Percentiles rank a stretch among this genome's conserved stretches.
Evolutionary conservation across 208 protist species (phyloP).

Genomic region (Leishmania amazonensis): DNA sequence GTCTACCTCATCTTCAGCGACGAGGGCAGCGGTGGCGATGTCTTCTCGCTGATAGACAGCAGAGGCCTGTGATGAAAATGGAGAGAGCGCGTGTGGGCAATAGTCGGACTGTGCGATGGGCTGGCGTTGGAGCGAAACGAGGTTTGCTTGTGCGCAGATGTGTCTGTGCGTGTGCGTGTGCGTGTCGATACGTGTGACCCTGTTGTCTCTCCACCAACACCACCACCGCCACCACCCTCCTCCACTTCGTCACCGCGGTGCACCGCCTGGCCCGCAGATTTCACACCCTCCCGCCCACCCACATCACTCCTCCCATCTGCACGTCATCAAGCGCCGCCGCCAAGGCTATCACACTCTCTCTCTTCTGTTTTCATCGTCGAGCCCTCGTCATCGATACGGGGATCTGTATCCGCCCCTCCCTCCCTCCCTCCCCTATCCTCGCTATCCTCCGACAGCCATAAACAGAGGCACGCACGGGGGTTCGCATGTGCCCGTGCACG

Average conservation of each 20-base stretch:
- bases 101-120: not conserved
- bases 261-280: no score
- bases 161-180: not conserved
- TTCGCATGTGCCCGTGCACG: not conserved
- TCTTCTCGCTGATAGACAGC: slow-evolving; percentile 9
- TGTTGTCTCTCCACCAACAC: not conserved
- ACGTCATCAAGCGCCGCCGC: not conserved
- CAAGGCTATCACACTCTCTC: not conserved
- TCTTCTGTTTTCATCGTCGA: not conserved
- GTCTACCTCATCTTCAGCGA: slow-evolving; percentile 20
- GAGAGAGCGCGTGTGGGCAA: no score
- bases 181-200: no score
- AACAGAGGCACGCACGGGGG: not conserved
- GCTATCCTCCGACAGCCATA: not conserved
- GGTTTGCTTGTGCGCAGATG: not conserved
- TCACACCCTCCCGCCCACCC: no score
- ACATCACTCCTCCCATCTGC: not conserved
- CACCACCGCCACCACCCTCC: no score
- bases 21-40: not conserved
- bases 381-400: not conserved
- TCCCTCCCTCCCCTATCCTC: not conserved
- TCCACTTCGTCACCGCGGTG: no score
- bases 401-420: not conserved
- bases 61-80: slow-evolving; percentile 1
- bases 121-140: no score